Conservation (phyloP, 495 filamentous ascomycete species). For the Tetracladium setigerum region DNA sequence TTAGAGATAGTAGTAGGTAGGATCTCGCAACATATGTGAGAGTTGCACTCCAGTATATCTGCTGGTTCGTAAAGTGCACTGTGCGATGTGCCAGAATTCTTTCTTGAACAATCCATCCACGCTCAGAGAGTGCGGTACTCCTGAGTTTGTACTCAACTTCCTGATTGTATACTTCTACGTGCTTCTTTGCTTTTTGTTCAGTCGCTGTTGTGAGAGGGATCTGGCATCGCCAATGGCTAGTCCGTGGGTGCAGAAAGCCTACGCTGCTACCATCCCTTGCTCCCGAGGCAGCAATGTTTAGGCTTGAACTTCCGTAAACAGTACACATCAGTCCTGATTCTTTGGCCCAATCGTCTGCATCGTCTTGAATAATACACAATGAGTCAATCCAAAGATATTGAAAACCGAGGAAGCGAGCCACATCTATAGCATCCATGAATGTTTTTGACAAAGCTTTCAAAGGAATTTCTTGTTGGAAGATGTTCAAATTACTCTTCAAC, state of each 20-base stretch:
- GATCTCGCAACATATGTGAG: no score
- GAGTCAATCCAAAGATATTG: no score
- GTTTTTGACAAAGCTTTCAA: neutral
- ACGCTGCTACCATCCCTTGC: no score
- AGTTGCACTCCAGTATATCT: constrained; percentile 36
- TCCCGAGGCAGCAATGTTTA: constrained; percentile 4
- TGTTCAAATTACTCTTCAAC: neutral
- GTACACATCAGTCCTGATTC: constrained; percentile 1
- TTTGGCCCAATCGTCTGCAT: constrained; percentile 1
- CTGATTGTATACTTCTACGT: no score
- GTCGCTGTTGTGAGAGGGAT: no score
- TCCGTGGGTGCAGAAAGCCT: no score
- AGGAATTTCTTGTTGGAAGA: neutral
- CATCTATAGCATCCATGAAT: constrained; percentile 8
- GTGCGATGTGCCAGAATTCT: constrained; percentile 29
- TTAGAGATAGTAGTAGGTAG: no score
- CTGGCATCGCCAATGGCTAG: no score
- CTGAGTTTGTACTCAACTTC: no score
- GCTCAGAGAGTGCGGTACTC: no score
- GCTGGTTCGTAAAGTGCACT: constrained; percentile 31
- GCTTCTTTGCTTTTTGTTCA: no score
- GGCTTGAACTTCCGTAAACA: constrained; percentile 5
- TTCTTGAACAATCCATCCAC: constrained; percentile 38
- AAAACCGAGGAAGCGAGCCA: constrained; percentile 1
- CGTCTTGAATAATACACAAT: constrained; percentile 11